Base-by-base conservation (phyloP, 2,329 filamentous ascomycete genomes). In the Penicillium concentricum region DNA sequence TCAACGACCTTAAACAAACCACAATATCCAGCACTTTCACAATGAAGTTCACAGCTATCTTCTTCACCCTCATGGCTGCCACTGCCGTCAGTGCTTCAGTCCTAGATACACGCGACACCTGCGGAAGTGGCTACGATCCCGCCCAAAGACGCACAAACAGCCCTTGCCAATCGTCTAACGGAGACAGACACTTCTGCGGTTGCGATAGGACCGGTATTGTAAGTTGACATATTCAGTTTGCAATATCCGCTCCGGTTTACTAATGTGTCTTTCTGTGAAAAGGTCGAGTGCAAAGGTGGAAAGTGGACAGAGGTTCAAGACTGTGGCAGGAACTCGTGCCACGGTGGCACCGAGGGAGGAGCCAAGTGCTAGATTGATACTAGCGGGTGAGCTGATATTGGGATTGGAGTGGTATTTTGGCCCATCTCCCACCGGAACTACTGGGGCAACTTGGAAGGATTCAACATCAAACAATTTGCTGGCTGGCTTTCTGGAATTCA, bases 131-230 rank as follows among this genome's bases (percentile, higher is more conserved):
- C 37, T 58, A 58, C 35, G 51, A 34, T 15, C 26, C 30, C 26
- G 58, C 51, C 10, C 58, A 60, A 7, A 47, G 58, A 35, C 58
- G 58, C 39, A 60, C 58, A 13, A 60, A 60, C 47, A 60, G 58
- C 30, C 39, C 45, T 30, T 60, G 58, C 15, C 8, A 51, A 1
- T 2, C 58, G 10, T 48, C 42, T 5, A 60, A 60, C 47, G 58
- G 58, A 51, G 51, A 60, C 26, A 44, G 58, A 32, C 44, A 50
- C 35, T 60, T 60, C 51, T 60, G 58, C n/a, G 58, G 58, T 5
- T 60, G 58, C 8, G 58, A 60, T 20, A 30, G 58, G 13, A 60
- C 58, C 6, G 58, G 55, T n/a, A 39, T 60, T 37, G 58, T 60
- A 60, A n/a, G 58, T 51, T 18, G 24, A 45, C 32, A 26, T 44